Evolutionary conservation across 257 asterid genomes (phyloP).

Genomic region (Coffea canephora): DNA sequence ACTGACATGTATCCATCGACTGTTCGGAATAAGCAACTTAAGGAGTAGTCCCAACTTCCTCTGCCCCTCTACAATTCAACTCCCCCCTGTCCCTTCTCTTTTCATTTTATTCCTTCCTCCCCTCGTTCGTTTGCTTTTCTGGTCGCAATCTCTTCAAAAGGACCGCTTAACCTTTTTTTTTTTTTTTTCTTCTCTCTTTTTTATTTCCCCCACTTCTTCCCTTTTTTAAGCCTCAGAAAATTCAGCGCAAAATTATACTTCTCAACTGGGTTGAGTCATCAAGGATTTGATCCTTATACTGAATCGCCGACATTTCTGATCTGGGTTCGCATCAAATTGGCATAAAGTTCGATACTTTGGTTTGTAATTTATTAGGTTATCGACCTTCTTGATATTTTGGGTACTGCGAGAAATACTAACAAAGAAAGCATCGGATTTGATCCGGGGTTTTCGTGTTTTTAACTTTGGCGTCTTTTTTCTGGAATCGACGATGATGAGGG

Average conservation of each 20-base stretch:
- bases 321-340: neutral
- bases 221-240: neutral
- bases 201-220: neutral
- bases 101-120: no score
- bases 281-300: slow-evolving; percentile 8
- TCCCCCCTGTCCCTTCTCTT: neutral
- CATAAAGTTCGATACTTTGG: neutral
- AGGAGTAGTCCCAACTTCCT: neutral
- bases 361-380: neutral
- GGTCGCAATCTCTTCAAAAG: no score
- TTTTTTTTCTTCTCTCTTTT: neutral
- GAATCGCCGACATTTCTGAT: slow-evolving; percentile 3
- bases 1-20: no score
- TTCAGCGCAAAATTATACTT: neutral
- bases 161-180: neutral
- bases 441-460: neutral
- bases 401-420: neutral
- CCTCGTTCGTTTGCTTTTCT: neutral
- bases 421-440: neutral
- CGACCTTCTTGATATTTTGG: slow-evolving; percentile 1
- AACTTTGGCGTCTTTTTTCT: neutral
- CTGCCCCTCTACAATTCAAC: neutral
- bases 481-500: slow-evolving; percentile 41
- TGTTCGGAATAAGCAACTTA: no score
- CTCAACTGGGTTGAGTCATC: neutral